Evolutionary conservation across 2,329 filamentous ascomycete genomes (phyloP), one percentile per base, ranked within the genome.

Genomic region (Paramyrothecium roridum): DNA sequence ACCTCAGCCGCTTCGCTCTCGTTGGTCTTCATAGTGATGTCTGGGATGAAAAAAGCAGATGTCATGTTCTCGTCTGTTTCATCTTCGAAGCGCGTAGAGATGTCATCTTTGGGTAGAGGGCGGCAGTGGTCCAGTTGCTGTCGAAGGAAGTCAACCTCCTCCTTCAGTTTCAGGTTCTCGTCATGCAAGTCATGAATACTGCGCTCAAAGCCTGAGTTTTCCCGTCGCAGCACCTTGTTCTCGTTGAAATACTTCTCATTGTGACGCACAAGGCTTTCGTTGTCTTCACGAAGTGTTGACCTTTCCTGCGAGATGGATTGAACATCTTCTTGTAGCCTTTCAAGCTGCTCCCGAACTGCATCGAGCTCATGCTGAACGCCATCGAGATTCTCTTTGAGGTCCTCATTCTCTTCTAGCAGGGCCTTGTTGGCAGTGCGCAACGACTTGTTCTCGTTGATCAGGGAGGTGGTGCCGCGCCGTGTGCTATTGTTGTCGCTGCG

Each of bases 11-110:
- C 59, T 8, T 52, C 67, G 22, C 67, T 63, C 21, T 71, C 69
- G 53, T 76, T 74, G 3, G 70, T 73, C 54, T 80, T 76, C 34
- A 83, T 72, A 2, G 81, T 84, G 57, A 84, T 83, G 58, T 85
- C 82, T 21, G 82, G 80, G 55, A 84, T 72, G 60, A 84, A 82
- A 61, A 83, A 79, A 3, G 80, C 81, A 7, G 82, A 84, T 0
- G 81, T 84, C 77, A 84, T 82, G 59, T 83, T 81, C 43, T 83
- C 80, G 50, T 76, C 76, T 8, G 70, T 73, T 54, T 71, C 68
- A 1, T 73, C 70, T 3, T 73, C 70, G 2, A 71, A 61, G 13
- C 63, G 67, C 16, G 62, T 68, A 43, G 70, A 65, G 16, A 73
- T 64, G 53, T 76, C 68, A 3, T 72, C 67, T 61, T 74, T 72